Conservation (phyloP, 2,329 filamentous ascomycete species). For the Lasiodiplodia gonubiensis region DNA sequence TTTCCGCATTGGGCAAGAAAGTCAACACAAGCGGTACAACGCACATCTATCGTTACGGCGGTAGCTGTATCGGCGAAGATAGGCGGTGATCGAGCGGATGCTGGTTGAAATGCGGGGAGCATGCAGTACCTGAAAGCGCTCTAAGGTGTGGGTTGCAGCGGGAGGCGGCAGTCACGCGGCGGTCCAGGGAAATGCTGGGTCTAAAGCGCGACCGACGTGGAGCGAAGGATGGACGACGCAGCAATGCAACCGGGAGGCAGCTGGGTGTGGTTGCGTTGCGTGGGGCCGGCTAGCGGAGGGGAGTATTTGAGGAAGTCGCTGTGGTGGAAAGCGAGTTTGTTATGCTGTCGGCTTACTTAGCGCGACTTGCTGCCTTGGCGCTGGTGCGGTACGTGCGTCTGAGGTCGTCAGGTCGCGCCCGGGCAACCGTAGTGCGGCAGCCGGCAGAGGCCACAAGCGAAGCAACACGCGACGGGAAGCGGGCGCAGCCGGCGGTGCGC, state of each 20-base stretch:
- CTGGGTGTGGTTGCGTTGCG: conserved; percentile 23
- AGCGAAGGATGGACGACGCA: conserved; percentile 1
- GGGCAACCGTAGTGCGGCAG: conserved; percentile 28
- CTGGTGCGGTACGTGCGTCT: neutral
- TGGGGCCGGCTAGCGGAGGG: conserved; percentile 34
- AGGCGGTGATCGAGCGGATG: conserved; percentile 32
- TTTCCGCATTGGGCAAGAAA: conserved; percentile 24
- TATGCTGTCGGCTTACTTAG: conserved; percentile 35
- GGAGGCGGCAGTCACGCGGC: neutral
- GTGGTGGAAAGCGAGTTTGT: conserved; percentile 40
- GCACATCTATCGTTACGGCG: conserved; percentile 46
- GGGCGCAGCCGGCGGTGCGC: neutral
- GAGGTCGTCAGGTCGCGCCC: conserved; percentile 2
- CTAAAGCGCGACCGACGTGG: conserved; percentile 27
- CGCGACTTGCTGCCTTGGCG: conserved; percentile 3
- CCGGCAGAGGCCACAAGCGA: conserved; percentile 21
- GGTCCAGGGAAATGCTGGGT: neutral
- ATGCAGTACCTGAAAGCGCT: conserved; percentile 26
- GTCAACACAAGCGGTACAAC: conserved; percentile 31
- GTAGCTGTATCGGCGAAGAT: conserved; percentile 40
- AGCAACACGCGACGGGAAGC: conserved; percentile 12
- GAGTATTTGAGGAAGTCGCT: conserved; percentile 35
- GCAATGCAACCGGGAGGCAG: neutral
- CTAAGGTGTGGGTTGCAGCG: neutral
- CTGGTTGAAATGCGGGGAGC: conserved; percentile 25